Evolutionary conservation across 2,329 filamentous ascomycete genomes (phyloP).

Genomic region (Trichophyton mentagrophytes): DNA sequence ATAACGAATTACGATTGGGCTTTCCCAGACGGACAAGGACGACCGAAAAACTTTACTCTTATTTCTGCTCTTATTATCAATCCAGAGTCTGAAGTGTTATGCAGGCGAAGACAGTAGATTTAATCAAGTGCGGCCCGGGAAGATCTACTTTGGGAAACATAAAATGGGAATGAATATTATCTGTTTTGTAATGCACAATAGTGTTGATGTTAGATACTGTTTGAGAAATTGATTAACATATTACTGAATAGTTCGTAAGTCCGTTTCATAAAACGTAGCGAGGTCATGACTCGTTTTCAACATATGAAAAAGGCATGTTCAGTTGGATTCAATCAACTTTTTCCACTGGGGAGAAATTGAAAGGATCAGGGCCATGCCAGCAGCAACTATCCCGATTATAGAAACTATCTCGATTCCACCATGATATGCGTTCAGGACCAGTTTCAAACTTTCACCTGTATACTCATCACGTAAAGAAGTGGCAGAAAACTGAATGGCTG

Average conservation of each 20-base stretch:
- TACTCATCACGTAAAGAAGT: neutral
- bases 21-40: neutral
- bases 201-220: neutral
- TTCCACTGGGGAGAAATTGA: neutral
- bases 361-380: neutral
- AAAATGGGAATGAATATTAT: neutral
- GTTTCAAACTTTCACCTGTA: neutral
- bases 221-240: neutral
- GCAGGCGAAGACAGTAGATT: neutral
- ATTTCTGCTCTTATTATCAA: neutral
- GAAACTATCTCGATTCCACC: neutral
- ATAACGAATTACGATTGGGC: constrained; percentile 25
- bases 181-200: neutral
- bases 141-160: neutral
- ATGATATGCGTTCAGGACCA: neutral
- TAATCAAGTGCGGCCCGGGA: neutral
- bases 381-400: neutral
- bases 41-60: neutral
- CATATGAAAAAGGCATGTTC: neutral
- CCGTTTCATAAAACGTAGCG: neutral
- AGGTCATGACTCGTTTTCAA: neutral
- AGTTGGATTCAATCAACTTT: neutral
- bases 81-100: neutral
- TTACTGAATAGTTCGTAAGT: neutral
- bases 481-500: neutral